Evolutionary conservation across 257 asterid species (phyloP).

Genomic region (Gentiana macrophylla): DNA sequence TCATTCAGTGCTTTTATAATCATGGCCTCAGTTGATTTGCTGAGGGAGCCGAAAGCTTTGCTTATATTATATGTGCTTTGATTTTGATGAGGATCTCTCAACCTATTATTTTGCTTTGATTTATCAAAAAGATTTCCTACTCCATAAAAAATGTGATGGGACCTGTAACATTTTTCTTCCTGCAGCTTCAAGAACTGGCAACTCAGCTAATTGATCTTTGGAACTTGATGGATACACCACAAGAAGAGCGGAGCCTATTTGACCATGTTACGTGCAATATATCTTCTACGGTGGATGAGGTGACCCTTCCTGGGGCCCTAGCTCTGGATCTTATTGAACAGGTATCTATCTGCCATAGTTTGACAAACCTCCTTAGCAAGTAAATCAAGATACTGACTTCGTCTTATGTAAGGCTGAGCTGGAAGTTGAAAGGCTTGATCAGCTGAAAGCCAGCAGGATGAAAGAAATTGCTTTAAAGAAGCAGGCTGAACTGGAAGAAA

Average conservation of each 20-base stretch:
- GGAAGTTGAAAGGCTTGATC: constrained; percentile 97
- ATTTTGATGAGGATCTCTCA: neutral
- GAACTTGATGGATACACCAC: constrained; percentile 97
- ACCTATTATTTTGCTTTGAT: neutral
- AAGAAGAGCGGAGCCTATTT: constrained; percentile 60
- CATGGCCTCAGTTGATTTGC: neutral
- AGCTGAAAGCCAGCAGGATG: constrained; percentile 89
- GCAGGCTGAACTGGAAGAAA: constrained; percentile 87
- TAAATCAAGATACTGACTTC: constrained; percentile 5
- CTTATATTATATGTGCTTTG: neutral
- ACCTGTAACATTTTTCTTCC: constrained; percentile 8
- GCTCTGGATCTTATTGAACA: constrained; percentile 79
- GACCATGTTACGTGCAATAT: constrained; percentile 76
- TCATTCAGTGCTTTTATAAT: neutral
- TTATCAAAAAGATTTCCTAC: too few species aligned
- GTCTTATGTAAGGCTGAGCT: constrained; percentile 61
- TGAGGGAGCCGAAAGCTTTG: too few species aligned
- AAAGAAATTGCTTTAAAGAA: constrained; percentile 92
- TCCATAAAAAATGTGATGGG: too few species aligned
- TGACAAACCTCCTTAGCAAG: neutral
- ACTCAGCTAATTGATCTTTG: constrained; percentile 86
- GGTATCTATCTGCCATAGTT: constrained; percentile 25
- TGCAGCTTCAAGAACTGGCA: constrained; percentile 94
- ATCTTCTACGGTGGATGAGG: constrained; percentile 84
- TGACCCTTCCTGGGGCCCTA: constrained; percentile 77